Evolutionary conservation across 2,329 filamentous ascomycete genomes (phyloP).

Genomic region (Torrubiellomyces zombiae): DNA sequence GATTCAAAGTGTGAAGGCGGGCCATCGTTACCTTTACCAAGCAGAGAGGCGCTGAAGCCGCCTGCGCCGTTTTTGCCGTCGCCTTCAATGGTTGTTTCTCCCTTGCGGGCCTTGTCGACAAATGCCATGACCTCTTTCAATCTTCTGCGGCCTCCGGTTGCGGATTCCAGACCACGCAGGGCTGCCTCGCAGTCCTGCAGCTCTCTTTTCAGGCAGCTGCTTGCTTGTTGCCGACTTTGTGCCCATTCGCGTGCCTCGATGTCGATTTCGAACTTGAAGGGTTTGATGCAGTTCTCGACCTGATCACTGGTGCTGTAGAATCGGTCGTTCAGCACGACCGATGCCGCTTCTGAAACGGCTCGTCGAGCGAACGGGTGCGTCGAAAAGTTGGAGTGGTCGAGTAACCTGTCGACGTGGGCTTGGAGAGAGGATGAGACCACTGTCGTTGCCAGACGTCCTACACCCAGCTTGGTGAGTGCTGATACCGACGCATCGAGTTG

Average conservation of each 20-base stretch:
- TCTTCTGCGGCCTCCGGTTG: constrained; percentile 68
- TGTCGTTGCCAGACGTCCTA: constrained; percentile 80
- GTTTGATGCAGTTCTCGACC: constrained; percentile 97
- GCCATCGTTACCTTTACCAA: constrained; percentile 51
- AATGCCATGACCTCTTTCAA: constrained; percentile 80
- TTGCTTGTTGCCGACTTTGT: constrained; percentile 69
- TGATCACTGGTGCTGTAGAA: constrained; percentile 97
- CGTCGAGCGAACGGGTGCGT: constrained; percentile 82
- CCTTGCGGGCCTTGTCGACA: constrained; percentile 76
- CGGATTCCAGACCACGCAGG: constrained; percentile 55
- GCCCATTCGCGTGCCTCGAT: constrained; percentile 82
- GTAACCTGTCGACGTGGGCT: constrained; percentile 61
- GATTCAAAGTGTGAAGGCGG: not conserved
- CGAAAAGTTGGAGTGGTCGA: constrained; percentile 68
- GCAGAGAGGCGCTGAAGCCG: constrained; percentile 75
- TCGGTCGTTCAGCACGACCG: constrained; percentile 77
- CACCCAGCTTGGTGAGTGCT: constrained; percentile 80
- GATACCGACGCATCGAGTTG: constrained; percentile 88
- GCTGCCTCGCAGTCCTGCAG: constrained; percentile 70
- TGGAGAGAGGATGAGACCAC: constrained; percentile 84
- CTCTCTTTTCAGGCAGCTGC: constrained; percentile 69
- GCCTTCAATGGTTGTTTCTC: constrained; percentile 71
- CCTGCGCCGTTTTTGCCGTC: constrained; percentile 74
- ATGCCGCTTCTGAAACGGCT: constrained; percentile 82
- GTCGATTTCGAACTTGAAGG: constrained; percentile 96